phyloP scores from a whole-genome alignment of 495 filamentous ascomycete genomes.

The Trichoderma orchidacearum region DNA sequence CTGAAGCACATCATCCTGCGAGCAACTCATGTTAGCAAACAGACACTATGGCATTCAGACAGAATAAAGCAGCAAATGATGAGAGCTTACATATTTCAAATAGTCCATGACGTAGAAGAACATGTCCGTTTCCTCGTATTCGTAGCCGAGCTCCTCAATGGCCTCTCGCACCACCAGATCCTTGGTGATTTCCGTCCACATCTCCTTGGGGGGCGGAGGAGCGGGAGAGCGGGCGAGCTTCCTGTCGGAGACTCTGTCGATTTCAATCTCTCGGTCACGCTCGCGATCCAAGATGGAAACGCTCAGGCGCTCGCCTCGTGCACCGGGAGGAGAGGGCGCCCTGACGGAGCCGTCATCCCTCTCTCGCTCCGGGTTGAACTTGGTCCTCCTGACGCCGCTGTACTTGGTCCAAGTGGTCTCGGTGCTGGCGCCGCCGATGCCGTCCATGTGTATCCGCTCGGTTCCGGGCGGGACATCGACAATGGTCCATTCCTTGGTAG shows the following conservation, averaged over 20 bases:
- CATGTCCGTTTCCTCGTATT: constrained; percentile 78
- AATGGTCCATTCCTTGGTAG: constrained; percentile 59
- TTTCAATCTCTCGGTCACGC: constrained; percentile 24
- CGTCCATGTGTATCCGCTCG: constrained; percentile 60
- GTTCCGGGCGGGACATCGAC: constrained; percentile 73
- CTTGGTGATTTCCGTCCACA: constrained; percentile 98
- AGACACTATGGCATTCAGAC: not conserved
- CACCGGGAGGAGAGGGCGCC: not conserved
- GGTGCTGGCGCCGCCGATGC: constrained; percentile 48
- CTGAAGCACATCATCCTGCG: constrained; percentile 72
- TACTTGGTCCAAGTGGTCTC: constrained; percentile 66
- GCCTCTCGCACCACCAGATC: constrained; percentile 81
- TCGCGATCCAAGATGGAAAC: constrained; percentile 12
- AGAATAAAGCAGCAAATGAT: constrained; percentile 2
- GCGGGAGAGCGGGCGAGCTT: constrained; percentile 18
- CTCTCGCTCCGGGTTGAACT: constrained; percentile 46
- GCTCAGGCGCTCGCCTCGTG: not conserved
- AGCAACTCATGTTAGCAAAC: not conserved
- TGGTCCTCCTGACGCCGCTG: constrained; percentile 57
- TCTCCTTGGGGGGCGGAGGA: constrained; percentile 39
- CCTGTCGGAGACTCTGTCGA: constrained; percentile 31
- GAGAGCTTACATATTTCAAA: constrained; percentile 61
- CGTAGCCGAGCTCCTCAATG: constrained; percentile 71
- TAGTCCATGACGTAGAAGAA: constrained; percentile 93
- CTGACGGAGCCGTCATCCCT: not conserved